Percentiles rank a stretch among this genome's conserved stretches.
phyloP scores from a whole-genome alignment of 306 rosid species.

The Argentina anserina region DNA sequence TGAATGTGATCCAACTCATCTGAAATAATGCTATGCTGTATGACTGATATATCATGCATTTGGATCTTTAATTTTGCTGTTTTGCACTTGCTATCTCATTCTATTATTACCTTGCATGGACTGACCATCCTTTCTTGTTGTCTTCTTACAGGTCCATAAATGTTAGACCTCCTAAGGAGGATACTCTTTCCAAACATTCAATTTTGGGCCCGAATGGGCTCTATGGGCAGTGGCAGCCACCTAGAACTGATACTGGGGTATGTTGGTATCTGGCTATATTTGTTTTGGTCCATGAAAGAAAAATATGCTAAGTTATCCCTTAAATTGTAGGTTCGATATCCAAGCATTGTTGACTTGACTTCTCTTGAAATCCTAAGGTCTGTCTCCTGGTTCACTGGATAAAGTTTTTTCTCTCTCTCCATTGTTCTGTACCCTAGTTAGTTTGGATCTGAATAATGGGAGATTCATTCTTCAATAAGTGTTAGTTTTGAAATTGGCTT shows the following conservation, averaged over 20 bases:
- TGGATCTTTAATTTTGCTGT: not conserved
- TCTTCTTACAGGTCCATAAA: conserved; percentile 53
- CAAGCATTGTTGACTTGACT: conserved; percentile 66
- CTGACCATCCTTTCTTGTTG: conserved; percentile 19
- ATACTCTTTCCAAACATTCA: conserved; percentile 86
- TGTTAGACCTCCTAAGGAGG: conserved; percentile 63
- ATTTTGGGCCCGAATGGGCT: conserved; percentile 88
- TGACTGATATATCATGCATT: conserved; percentile 4
- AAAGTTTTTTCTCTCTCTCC: not conserved
- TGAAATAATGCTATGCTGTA: not conserved
- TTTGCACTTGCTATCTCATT: not conserved
- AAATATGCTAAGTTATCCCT: conserved; percentile 39
- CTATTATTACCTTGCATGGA: not conserved
- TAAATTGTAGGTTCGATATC: conserved; percentile 75
- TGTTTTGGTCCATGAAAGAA: conserved; percentile 25
- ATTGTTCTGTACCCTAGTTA: conserved; percentile 7
- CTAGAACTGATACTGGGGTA: conserved; percentile 72
- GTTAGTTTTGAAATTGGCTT: not conserved
- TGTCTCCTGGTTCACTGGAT: conserved; percentile 24
- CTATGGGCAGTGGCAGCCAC: conserved; percentile 72
- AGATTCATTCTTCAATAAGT: conserved; percentile 15
- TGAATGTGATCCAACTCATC: not conserved
- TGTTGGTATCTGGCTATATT: conserved; percentile 22
- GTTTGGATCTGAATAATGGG: conserved; percentile 10
- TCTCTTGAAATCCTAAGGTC: conserved; percentile 78